A percentile compares a stretch with the other conserved stretches of the same genome.
These are phyloP conservation scores for Melanogaster broomeanus DNA, from an alignment of 768 basidiomycete species.

Conservation along the genomic window DNA sequence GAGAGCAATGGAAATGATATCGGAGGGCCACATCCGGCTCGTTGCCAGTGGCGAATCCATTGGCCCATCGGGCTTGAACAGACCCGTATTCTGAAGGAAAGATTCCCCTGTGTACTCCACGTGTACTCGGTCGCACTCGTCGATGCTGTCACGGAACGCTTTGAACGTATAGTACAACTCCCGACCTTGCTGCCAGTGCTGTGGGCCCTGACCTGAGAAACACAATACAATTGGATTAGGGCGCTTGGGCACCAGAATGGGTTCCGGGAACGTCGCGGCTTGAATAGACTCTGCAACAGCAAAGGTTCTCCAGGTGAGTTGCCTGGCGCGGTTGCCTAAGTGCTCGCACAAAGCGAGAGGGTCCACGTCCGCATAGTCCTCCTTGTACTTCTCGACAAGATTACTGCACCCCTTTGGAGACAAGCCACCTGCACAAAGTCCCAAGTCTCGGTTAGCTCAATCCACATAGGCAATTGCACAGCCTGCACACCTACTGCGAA, in stretches of 20 bases:
- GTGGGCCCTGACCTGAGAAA: conserved; percentile 43
- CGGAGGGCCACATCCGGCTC: conserved; percentile 32
- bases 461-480: neutral
- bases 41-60: conserved; percentile 1
- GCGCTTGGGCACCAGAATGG: conserved; percentile 28
- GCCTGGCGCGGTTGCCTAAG: conserved; percentile 31
- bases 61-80: conserved; percentile 30
- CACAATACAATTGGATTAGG: conserved; percentile 37
- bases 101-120: conserved; percentile 33
- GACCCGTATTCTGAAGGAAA: conserved; percentile 35
- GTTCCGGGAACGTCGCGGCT: conserved; percentile 22
- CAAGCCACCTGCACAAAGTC: neutral
- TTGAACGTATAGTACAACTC: conserved; percentile 36
- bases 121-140: conserved; percentile 39
- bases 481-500: neutral
- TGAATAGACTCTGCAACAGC: conserved; percentile 12
- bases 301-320: conserved; percentile 35
- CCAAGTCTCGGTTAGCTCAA: neutral
- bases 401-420: neutral
- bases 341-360: neutral
- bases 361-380: neutral
- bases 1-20: conserved; percentile 42
- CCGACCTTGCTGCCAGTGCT: conserved; percentile 40
- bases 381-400: neutral
- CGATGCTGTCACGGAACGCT: conserved; percentile 39